Evolutionary conservation across 2,329 filamentous ascomycete species (phyloP), one percentile per base, ranked within the genome.

Genomic region (Alternaria hordeiaustralica): DNA sequence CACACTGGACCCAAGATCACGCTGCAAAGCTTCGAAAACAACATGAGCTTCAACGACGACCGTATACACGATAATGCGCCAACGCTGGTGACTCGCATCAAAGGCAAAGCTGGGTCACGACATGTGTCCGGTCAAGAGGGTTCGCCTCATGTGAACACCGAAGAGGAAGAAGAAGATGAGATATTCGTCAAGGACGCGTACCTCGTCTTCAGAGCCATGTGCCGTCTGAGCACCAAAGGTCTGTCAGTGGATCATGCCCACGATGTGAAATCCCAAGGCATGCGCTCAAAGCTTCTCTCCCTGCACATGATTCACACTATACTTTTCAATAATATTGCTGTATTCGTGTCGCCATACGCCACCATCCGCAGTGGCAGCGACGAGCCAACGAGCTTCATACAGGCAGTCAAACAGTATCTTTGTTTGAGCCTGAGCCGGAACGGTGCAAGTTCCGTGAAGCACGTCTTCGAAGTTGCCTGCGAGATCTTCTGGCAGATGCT

Each of bases 401-500:
- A 98, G 79, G 96, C 96, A 33, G 90, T 97, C 77, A 97, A 98
- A 79, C 97, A 97, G 77, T 97, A 99, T 78, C 87, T 99, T 26
- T 98, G 96, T 80, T 87, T 99, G 44, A 97, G 94, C 80, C 88
- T 99, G 71, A 97, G 94, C 59, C 89, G 95, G 56, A 99, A 99
- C 77, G 96, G 95, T 18, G 93, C 96, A 13, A 98, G 95, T 82
- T 95, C 94, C 5, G 92, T 97, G 46, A 92, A 93, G 67, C 88
- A 88, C 69, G 94, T 99, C 0, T 99, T 98, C 75, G 95, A 98
- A 76, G 93, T 98, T 45, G 95, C 93, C 78, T 94, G 92, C 73
- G 96, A 99, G 79, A 97, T 98, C 28, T 99, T 99, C 79, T 99
- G 94, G 94, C 85, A 98, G 61, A 97, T 97, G 90, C 83, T 97